Conservation (phyloP, 805 yeast genomes). For the Pichia nakasei region DNA sequence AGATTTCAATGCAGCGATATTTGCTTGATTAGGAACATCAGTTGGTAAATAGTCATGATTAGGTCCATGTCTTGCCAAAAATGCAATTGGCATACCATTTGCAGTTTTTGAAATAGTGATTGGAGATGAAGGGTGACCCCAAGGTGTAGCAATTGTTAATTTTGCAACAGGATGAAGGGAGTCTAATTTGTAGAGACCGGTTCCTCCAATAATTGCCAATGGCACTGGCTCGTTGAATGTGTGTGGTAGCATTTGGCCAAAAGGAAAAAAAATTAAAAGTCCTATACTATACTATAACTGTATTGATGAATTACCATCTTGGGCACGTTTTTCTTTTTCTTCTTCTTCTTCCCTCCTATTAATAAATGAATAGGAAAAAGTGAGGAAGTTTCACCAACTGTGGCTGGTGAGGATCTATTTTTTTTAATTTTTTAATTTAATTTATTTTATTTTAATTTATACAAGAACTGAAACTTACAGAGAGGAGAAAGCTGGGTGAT, state of each 20-base stretch:
- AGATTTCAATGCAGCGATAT: slow-evolving; percentile 88
- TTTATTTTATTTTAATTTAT: neutral
- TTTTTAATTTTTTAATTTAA: too few relatives aligned
- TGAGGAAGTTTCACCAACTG: too few relatives aligned
- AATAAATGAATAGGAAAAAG: too few relatives aligned
- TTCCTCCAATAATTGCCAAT: slow-evolving; percentile 92
- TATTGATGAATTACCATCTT: too few relatives aligned
- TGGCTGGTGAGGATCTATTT: too few relatives aligned
- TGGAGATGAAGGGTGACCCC: slow-evolving; percentile 95
- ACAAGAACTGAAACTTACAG: neutral
- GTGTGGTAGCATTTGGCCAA: slow-evolving; percentile 30
- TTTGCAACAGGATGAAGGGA: slow-evolving; percentile 80
- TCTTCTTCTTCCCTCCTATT: too few relatives aligned
- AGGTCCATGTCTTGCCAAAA: slow-evolving; percentile 88
- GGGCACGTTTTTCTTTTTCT: too few relatives aligned
- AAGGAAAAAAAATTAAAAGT: neutral
- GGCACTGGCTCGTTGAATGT: slow-evolving; percentile 57
- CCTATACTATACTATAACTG: too few relatives aligned
- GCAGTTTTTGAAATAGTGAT: slow-evolving; percentile 80
- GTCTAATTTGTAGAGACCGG: slow-evolving; percentile 88
- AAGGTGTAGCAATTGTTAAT: slow-evolving; percentile 79
- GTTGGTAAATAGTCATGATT: slow-evolving; percentile 86
- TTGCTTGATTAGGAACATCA: slow-evolving; percentile 88
- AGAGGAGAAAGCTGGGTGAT: neutral
- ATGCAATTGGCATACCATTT: slow-evolving; percentile 79